Evolutionary conservation across 176 grass and related monocot species (phyloP).

Genomic region (Pontederia paniculata): DNA sequence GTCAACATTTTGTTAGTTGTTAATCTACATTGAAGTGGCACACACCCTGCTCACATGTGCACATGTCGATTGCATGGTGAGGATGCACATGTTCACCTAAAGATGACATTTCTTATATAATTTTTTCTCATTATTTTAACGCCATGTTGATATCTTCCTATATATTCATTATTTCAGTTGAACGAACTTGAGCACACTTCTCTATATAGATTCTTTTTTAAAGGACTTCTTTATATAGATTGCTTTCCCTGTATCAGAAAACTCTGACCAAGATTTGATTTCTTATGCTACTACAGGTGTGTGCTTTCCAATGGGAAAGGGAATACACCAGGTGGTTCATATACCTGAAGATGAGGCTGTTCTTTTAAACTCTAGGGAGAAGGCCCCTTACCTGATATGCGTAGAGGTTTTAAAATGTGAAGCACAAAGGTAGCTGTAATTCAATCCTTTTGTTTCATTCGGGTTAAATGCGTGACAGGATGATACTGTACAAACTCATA

Average conservation of each 20-base stretch:
- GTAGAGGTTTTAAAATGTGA: slow-evolving; percentile 99
- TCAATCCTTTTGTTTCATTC: background rate
- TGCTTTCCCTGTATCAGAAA: background rate
- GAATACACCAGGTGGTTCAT: slow-evolving; percentile 84
- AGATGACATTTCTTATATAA: too few species aligned
- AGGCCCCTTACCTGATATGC: slow-evolving; percentile 98
- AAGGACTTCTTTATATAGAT: background rate
- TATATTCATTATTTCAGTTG: too few species aligned
- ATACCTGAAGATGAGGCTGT: slow-evolving; percentile 91
- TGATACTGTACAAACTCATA: too few species aligned
- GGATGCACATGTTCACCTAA: too few species aligned
- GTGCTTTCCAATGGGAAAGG: slow-evolving; percentile 98
- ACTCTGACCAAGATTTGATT: background rate
- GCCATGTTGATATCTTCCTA: too few species aligned
- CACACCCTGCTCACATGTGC: too few species aligned
- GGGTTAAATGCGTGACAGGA: too few species aligned
- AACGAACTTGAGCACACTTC: background rate
- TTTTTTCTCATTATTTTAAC: too few species aligned
- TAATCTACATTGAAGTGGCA: too few species aligned
- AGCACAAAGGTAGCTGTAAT: slow-evolving; percentile 45
- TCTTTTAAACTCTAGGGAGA: slow-evolving; percentile 97
- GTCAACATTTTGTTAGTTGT: too few species aligned
- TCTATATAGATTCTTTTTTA: background rate
- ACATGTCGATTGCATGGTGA: too few species aligned
- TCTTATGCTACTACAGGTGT: slow-evolving; percentile 42